Base-by-base conservation (phyloP, 768 basidiomycete genomes). In the Cystobasidium onofrii region DNA sequence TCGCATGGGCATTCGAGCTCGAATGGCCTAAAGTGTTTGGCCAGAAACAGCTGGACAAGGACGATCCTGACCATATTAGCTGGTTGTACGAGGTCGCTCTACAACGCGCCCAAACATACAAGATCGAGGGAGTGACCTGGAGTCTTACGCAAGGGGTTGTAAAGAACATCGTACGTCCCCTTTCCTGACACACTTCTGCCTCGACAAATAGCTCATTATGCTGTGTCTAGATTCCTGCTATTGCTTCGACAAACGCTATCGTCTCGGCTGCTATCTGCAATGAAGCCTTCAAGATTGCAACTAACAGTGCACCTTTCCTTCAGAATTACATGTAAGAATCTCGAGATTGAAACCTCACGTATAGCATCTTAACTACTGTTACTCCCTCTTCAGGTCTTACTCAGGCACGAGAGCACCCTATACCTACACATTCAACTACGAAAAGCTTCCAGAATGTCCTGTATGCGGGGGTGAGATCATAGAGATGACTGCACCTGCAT, bases 111-210 rank as follows among this genome's bases (percentile, higher is more conserved):
- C 86, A 89, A 75, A 90, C 94, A 79, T 97, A 94, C 84, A 93
- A 91, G 76, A 98, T 99, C 69, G 92, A 97, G 80, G 96, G 96
- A 55, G 94, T 99, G 20, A 97, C 96, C 10, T 99, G 95, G 92
- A 89, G 90, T 1, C 83, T 94, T 43, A 98, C 96, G 0, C 96
- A 99, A 81, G 96, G 96, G 52, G 96, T 99, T 65, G 96, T 99
- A 57, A 99, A 99, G 86, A 96, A 96, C 78, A 96, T 99, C 82
- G 98, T 99, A 31, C 18, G 74, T 43, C 12, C 20, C 34, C 65
- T 18, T n/a, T 18, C 20, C 31, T n/a, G n/a, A n/a, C n/a, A n/a
- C n/a, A n/a, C n/a, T n/a, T n/a, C n/a, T n/a, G n/a, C n/a, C n/a
- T n/a, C n/a, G n/a, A n/a, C n/a, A n/a, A n/a, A n/a, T n/a, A n/a